Base-by-base conservation (phyloP, 2,329 filamentous ascomycete species). In the Cylindrodendrum hubeiense region DNA sequence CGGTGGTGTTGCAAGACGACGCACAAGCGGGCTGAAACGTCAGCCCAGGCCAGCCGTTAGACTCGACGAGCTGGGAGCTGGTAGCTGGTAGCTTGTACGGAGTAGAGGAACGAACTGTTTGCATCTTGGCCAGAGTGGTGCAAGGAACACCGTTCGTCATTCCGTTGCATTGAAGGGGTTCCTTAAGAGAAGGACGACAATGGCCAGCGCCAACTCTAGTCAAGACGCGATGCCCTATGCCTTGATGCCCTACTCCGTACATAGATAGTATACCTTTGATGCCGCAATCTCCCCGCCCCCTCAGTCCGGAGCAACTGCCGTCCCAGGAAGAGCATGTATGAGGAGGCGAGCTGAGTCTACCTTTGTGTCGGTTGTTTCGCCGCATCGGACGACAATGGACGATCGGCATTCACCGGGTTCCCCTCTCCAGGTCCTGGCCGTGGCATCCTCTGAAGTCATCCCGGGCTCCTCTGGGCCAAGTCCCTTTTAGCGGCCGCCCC, bases 11-110 rank as follows among this genome's bases (percentile, higher is more conserved):
- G 26, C 39, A 62, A 50, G 17, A 22, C 26, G 12, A n/a, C 63
- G 34, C 61, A 61, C 47, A 22, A 47, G 55, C 65, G 54, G 69
- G 69, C 72, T 74, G 72, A 74, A 73, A 72, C 63, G 47, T 73
- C 63, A 74, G 72, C 68, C 66, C 56, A 64, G 55, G 33, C 24
- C 47, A 43, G 22, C 21, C 21, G 37, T 34, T 44, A 15, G 43
- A 22, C 12, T 39, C 37, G n/a, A 39, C 37, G 37, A 39, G 8
- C 37, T 39, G 33, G 33, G 10, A 39, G 37, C 17, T 39, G 3
- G 28, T 30, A 12, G n/a, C n/a, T n/a, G n/a, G n/a, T n/a, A n/a
- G n/a, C n/a, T n/a, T n/a, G 37, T 17, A n/a, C 37, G n/a, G 15
- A 39, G 37, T 39, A 7, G 17, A 8, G 7, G 37, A 39, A 8